A percentile compares a stretch with the other conserved stretches of the same genome.
Conservation (phyloP, 352 stramenopile genomes). For the Achlya hypogyna region DNA sequence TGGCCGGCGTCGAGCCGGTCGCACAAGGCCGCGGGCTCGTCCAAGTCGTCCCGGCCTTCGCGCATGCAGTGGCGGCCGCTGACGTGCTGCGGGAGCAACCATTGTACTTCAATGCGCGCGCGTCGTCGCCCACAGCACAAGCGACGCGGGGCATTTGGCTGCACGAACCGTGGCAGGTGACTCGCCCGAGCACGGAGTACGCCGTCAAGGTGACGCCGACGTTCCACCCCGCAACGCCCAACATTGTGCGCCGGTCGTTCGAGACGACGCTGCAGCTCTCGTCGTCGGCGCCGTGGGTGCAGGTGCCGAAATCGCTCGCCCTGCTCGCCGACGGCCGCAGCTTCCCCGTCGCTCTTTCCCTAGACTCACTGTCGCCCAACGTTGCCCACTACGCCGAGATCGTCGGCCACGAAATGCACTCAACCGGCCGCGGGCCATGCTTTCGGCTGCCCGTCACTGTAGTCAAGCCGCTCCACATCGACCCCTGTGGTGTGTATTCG, state of each 20-base stretch:
- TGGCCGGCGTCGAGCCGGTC: slow-evolving; percentile 58
- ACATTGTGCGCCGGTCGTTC: slow-evolving; percentile 79
- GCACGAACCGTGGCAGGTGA: slow-evolving; percentile 65
- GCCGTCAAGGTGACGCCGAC: slow-evolving; percentile 77
- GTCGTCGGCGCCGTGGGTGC: slow-evolving; percentile 76
- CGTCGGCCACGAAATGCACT: slow-evolving; percentile 55
- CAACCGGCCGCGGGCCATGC: slow-evolving; percentile 51
- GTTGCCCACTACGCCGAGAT: slow-evolving; percentile 79
- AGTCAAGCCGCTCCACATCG: slow-evolving; percentile 45
- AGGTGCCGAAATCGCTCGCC: slow-evolving; percentile 70
- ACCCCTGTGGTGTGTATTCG: not conserved
- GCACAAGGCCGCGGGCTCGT: slow-evolving; percentile 74
- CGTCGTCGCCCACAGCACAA: not conserved
- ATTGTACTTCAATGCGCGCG: slow-evolving; percentile 27
- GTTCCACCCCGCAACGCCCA: slow-evolving; percentile 74
- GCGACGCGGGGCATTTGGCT: slow-evolving; percentile 70
- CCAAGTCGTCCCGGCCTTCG: slow-evolving; percentile 64
- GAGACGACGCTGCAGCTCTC: slow-evolving; percentile 79
- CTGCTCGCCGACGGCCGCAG: slow-evolving; percentile 74
- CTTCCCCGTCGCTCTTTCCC: slow-evolving; percentile 88
- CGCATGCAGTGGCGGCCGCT: slow-evolving; percentile 42
- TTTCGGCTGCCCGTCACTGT: slow-evolving; percentile 89
- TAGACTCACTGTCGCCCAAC: slow-evolving; percentile 60
- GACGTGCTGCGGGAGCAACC: slow-evolving; percentile 46
- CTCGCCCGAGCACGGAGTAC: slow-evolving; percentile 42